Conservation (phyloP, 2,329 filamentous ascomycete species). For the Clarireedia hainanense region DNA sequence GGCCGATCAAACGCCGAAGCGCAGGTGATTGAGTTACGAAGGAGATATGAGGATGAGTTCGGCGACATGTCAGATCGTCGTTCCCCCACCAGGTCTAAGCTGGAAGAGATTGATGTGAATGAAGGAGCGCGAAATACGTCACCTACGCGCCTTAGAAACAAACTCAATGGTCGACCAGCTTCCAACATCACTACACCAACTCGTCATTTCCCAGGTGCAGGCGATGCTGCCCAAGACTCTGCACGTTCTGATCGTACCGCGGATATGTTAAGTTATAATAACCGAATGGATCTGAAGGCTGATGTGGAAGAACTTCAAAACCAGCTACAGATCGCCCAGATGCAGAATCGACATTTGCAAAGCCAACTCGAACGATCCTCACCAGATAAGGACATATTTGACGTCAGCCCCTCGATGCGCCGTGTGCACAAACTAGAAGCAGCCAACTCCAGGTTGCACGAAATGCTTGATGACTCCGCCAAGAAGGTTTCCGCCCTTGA, state of each 20-base stretch:
- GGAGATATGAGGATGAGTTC: constrained; percentile 63
- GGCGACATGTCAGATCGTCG: constrained; percentile 52
- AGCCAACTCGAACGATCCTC: constrained; percentile 70
- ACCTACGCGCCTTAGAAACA: constrained; percentile 58
- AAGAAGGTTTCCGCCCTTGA: constrained; percentile 89
- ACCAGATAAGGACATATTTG: constrained; percentile 52
- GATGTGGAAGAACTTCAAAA: constrained; percentile 91
- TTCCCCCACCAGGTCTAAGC: constrained; percentile 61
- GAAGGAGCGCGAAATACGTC: constrained; percentile 68
- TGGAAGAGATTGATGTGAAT: constrained; percentile 84
- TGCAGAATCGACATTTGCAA: constrained; percentile 90
- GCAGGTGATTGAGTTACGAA: constrained; percentile 71
- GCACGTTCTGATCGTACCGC: constrained; percentile 76
- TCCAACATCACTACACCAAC: constrained; percentile 74
- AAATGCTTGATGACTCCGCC: constrained; percentile 87
- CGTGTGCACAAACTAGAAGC: constrained; percentile 88
- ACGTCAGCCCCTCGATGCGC: constrained; percentile 70
- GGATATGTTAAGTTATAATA: constrained; percentile 78
- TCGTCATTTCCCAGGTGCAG: constrained; percentile 59
- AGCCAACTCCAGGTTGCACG: constrained; percentile 84
- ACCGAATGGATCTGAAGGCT: constrained; percentile 81
- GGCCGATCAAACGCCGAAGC: constrained; percentile 74
- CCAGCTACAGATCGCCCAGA: constrained; percentile 85
- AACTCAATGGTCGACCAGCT: constrained; percentile 48
- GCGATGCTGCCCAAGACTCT: constrained; percentile 60